A percentile compares a stretch with the other conserved stretches of the same genome.
phyloP scores from a whole-genome alignment of 495 filamentous ascomycete genomes.

The Xylaria telfairii region DNA sequence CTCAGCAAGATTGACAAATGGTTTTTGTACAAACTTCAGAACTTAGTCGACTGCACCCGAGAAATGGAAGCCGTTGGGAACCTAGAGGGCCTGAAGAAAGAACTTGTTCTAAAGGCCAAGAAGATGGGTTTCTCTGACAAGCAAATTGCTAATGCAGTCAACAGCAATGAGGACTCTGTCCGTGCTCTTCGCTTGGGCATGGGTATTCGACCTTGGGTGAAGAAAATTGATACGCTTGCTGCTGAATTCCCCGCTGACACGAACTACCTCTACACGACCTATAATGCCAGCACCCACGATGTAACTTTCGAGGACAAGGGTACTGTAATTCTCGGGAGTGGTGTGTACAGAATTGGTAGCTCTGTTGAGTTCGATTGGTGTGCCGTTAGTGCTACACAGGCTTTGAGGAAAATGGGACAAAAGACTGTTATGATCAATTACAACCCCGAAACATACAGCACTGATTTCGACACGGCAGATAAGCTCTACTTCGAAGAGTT shows the following conservation, averaged over 20 bases:
- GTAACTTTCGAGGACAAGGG: constrained; percentile 95
- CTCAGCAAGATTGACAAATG: constrained; percentile 95
- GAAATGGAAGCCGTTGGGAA: constrained; percentile 89
- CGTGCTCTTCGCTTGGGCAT: constrained; percentile 84
- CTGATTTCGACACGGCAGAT: constrained; percentile 94
- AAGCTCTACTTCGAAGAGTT: constrained; percentile 97
- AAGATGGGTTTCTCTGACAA: constrained; percentile 97
- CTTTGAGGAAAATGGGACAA: constrained; percentile 86
- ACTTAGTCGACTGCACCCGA: constrained; percentile 87
- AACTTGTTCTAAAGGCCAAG: constrained; percentile 87
- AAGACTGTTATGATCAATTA: constrained; percentile 97
- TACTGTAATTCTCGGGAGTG: constrained; percentile 85
- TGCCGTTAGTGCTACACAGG: constrained; percentile 89
- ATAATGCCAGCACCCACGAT: constrained; percentile 95
- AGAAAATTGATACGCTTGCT: constrained; percentile 97
- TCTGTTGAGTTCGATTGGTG: constrained; percentile 99
- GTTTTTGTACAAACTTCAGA: constrained; percentile 98
- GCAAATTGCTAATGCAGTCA: constrained; percentile 89
- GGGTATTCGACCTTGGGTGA: constrained; percentile 87
- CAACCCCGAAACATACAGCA: constrained; percentile 45
- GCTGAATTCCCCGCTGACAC: constrained; percentile 98
- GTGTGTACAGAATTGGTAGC: constrained; percentile 95
- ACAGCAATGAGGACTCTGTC: constrained; percentile 86
- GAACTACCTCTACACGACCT: constrained; percentile 98
- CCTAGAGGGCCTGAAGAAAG: constrained; percentile 83